Percentiles rank a stretch among this genome's conserved stretches.
These are phyloP conservation scores for Monosporascus ibericus DNA, from an alignment of 2,329 filamentous ascomycete genomes.

Conservation along the genomic window DNA sequence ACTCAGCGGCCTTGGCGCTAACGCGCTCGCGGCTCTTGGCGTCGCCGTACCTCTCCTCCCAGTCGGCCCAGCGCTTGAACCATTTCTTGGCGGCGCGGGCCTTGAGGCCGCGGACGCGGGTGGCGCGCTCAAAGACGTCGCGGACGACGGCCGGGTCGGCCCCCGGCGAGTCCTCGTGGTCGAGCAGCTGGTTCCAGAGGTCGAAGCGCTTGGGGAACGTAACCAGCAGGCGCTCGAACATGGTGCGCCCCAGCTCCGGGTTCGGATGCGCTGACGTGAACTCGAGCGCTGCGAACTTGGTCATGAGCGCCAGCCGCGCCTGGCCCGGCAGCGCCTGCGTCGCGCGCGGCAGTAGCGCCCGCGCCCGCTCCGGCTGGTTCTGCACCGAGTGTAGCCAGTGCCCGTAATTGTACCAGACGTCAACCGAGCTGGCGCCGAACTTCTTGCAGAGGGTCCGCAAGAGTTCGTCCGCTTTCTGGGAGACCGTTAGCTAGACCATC, in stretches of 20 bases:
- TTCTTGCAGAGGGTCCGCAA: slow-evolving; percentile 87
- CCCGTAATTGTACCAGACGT: slow-evolving; percentile 91
- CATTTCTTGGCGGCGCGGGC: slow-evolving; percentile 76
- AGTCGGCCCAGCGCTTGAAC: slow-evolving; percentile 88
- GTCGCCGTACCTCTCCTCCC: slow-evolving; percentile 71
- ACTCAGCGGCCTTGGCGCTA: slow-evolving; percentile 63
- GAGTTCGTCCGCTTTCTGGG: slow-evolving; percentile 77
- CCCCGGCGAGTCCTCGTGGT: slow-evolving; percentile 65
- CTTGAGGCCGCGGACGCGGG: slow-evolving; percentile 65
- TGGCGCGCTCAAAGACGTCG: slow-evolving; percentile 76
- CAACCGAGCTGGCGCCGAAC: slow-evolving; percentile 71
- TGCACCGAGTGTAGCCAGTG: slow-evolving; percentile 79
- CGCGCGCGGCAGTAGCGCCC: slow-evolving; percentile 74
- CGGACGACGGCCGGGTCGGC: slow-evolving; percentile 52
- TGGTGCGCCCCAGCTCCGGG: slow-evolving; percentile 83
- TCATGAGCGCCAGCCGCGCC: slow-evolving; percentile 64
- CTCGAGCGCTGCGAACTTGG: slow-evolving; percentile 86
- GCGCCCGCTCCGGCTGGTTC: slow-evolving; percentile 64
- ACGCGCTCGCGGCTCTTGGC: slow-evolving; percentile 65
- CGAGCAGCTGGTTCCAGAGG: slow-evolving; percentile 86
- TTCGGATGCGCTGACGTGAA: slow-evolving; percentile 80
- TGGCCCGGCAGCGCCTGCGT: slow-evolving; percentile 72
- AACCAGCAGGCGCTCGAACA: slow-evolving; percentile 82
- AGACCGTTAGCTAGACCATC: slow-evolving; percentile 20
- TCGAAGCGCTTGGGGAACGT: slow-evolving; percentile 86